These are phyloP conservation scores for Clavaria fumosa DNA, from an alignment of 768 basidiomycete genomes.

Conservation along the genomic window DNA sequence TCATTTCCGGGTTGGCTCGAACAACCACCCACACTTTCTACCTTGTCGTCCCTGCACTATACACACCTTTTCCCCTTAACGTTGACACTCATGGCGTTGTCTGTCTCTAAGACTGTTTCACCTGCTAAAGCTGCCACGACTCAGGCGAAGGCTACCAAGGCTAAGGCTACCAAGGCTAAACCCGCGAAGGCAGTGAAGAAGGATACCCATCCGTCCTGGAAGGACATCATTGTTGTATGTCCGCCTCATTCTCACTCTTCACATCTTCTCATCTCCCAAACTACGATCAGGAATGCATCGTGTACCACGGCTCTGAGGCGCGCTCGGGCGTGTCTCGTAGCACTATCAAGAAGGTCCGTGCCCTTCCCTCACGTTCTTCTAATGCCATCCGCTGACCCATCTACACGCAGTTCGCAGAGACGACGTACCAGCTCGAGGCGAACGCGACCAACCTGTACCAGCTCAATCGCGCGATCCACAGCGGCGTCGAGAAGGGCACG, in stretches of 20 bases:
- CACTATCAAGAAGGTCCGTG: slow-evolving; percentile 62
- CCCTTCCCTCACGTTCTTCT: neutral
- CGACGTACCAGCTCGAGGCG: slow-evolving; percentile 68
- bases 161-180: slow-evolving; percentile 18
- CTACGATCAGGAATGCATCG: slow-evolving; percentile 47
- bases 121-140: slow-evolving; percentile 15
- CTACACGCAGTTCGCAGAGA: slow-evolving; percentile 54
- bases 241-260: neutral
- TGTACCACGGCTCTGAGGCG: slow-evolving; percentile 51
- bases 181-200: slow-evolving; percentile 11
- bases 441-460: slow-evolving; percentile 57
- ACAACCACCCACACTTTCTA: neutral
- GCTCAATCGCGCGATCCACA: slow-evolving; percentile 67
- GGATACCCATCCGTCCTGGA: slow-evolving; percentile 33
- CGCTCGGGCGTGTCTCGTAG: slow-evolving; percentile 67
- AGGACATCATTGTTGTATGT: slow-evolving; percentile 36
- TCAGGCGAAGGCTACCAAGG: slow-evolving; percentile 17
- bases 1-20: too few relatives aligned
- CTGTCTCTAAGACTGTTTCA: slow-evolving; percentile 4
- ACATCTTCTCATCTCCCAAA: neutral
- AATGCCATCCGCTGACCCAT: slow-evolving; percentile 10
- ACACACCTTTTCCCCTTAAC: slow-evolving; percentile 6
- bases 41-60: neutral
- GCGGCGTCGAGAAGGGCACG: slow-evolving; percentile 31
- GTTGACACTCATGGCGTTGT: slow-evolving; percentile 6